Conservation (phyloP, 208 protist species). For the Leishmania lainsoni region DNA sequence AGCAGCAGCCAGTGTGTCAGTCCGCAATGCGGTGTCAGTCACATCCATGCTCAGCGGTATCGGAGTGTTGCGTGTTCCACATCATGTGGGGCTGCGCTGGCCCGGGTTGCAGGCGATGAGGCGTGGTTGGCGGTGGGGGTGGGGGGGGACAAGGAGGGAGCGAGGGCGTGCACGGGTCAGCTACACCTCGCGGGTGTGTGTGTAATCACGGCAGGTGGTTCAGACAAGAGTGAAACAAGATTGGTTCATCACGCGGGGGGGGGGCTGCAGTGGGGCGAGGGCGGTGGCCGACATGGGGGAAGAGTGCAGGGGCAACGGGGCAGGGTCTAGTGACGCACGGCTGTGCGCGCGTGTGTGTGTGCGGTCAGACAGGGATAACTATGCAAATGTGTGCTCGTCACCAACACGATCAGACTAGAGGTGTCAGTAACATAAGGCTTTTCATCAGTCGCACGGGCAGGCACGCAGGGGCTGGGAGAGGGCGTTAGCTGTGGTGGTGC, state of each 20-base stretch:
- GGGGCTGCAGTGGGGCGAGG: neutral
- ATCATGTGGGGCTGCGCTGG: slow-evolving; percentile 19
- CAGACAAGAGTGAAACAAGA: slow-evolving; percentile 19
- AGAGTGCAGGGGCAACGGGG: neutral
- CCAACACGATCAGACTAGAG: slow-evolving; percentile 39
- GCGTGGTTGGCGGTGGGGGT: neutral
- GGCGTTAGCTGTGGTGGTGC: neutral
- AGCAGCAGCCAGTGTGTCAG: slow-evolving; percentile 17
- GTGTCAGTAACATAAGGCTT: slow-evolving; percentile 32
- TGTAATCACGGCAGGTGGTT: slow-evolving; percentile 9
- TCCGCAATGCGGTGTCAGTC: slow-evolving; percentile 27
- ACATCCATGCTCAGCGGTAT: slow-evolving; percentile 37
- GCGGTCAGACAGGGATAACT: slow-evolving; percentile 47
- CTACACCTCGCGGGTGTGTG: slow-evolving; percentile 9
- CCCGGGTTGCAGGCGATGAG: neutral
- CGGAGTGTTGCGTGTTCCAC: slow-evolving; percentile 31
- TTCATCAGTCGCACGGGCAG: slow-evolving; percentile 20
- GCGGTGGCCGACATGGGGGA: neutral
- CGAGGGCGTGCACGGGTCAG: neutral
- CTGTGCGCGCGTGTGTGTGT: neutral
- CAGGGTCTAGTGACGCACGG: neutral
- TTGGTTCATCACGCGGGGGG: slow-evolving; percentile 11
- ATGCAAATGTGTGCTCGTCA: slow-evolving; percentile 45
- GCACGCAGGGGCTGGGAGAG: neutral
- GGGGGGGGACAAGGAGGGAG: neutral